Percentiles rank a stretch among this genome's conserved stretches.
phyloP scores from a whole-genome alignment of 441 rosid species.

The Croton setiger region DNA sequence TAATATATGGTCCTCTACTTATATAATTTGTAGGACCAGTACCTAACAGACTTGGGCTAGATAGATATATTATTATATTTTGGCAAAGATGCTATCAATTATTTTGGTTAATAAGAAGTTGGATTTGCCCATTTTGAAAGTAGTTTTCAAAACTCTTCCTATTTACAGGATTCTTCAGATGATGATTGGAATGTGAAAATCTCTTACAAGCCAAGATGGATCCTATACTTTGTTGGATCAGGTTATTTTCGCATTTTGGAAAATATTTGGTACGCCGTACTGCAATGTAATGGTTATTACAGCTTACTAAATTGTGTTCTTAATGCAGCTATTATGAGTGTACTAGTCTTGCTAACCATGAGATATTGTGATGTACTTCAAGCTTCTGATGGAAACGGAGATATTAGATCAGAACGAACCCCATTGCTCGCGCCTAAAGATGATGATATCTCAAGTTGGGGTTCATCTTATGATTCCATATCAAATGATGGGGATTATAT shows the following conservation, averaged over 20 bases:
- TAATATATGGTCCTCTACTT: too few relatives aligned
- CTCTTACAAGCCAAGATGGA: conserved; percentile 58
- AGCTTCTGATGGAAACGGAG: conserved; percentile 17
- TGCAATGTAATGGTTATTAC: too few relatives aligned
- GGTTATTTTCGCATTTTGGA: conserved; percentile 33
- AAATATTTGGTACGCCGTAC: too few relatives aligned
- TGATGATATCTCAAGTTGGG: conserved; percentile 46
- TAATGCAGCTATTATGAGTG: conserved; percentile 39
- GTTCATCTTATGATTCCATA: conserved; percentile 46
- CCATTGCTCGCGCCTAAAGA: conserved; percentile 46
- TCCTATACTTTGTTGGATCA: conserved; percentile 43
- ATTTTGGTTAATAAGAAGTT: background rate
- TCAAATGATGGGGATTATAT: conserved; percentile 41
- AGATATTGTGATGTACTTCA: conserved; percentile 27
- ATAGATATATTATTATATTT: too few relatives aligned
- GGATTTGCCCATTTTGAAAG: too few relatives aligned
- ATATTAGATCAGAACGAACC: conserved; percentile 25
- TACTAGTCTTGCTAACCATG: conserved; percentile 33
- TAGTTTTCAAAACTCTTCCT: background rate
- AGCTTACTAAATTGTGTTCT: too few relatives aligned
- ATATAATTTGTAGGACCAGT: too few relatives aligned
- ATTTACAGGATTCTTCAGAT: conserved; percentile 33
- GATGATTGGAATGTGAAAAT: conserved; percentile 40
- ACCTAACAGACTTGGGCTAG: too few relatives aligned
- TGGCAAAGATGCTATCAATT: too few relatives aligned